Conservation (phyloP, 108 stramenopile genomes). For the Conticribra weissflogii region DNA sequence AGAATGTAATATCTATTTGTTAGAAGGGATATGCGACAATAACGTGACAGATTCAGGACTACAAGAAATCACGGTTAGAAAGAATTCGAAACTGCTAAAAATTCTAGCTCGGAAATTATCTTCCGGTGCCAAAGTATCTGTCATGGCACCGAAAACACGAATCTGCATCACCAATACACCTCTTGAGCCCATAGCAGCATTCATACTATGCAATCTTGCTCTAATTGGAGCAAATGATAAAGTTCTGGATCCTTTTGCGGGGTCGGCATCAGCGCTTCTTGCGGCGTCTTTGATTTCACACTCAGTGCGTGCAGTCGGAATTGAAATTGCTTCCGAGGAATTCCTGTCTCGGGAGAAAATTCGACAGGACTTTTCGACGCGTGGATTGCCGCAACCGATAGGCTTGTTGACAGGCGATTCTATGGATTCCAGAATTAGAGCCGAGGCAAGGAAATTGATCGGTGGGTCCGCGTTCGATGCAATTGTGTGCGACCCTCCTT, state of each 20-base stretch:
- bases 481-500: conserved; percentile 82
- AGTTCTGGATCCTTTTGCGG: conserved; percentile 76
- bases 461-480: conserved; percentile 61
- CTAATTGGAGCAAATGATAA: conserved; percentile 29
- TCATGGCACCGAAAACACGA: conserved; percentile 71
- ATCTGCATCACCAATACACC: conserved; percentile 82
- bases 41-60: neutral
- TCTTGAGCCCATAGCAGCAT: conserved; percentile 69
- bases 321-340: conserved; percentile 74
- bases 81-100: conserved; percentile 17
- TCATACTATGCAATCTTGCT: conserved; percentile 71
- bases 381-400: conserved; percentile 55
- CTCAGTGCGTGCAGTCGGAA: conserved; percentile 59
- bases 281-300: conserved; percentile 75
- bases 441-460: conserved; percentile 51
- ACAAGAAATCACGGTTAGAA: neutral
- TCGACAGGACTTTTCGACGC: conserved; percentile 53
- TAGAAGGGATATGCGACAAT: conserved; percentile 65
- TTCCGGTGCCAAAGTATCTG: conserved; percentile 43
- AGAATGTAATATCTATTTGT: conserved; percentile 68
- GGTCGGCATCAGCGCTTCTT: conserved; percentile 69
- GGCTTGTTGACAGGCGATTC: conserved; percentile 65
- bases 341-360: conserved; percentile 66
- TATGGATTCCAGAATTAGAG: conserved; percentile 41
- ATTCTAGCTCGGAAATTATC: conserved; percentile 54